Evolutionary conservation across 768 basidiomycete species (phyloP).

Genomic region (Saitozyma podzolica): DNA sequence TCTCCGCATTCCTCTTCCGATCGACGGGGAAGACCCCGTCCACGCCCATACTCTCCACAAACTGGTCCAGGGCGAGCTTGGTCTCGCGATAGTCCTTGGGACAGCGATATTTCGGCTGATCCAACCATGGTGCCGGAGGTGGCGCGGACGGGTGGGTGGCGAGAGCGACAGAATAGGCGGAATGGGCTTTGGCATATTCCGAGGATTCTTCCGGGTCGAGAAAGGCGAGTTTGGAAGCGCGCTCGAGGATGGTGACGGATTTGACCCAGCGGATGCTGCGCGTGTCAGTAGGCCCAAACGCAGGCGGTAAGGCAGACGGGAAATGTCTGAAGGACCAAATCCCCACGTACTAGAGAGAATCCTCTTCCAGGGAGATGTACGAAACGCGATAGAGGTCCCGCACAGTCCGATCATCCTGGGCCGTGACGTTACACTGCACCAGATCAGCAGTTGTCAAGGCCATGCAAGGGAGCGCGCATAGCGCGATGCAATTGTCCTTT

Average conservation of each 20-base stretch:
- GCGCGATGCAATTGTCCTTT: too few species aligned
- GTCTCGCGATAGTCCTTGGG: constrained; percentile 29
- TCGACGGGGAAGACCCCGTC: constrained; percentile 38
- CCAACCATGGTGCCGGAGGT: constrained; percentile 27
- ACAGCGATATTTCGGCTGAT: constrained; percentile 38
- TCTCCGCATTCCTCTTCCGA: constrained; percentile 19
- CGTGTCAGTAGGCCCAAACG: constrained; percentile 9
- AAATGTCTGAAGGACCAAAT: background rate
- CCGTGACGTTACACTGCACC: constrained; percentile 27
- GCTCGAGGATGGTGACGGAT: constrained; percentile 26
- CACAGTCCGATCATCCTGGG: constrained; percentile 33
- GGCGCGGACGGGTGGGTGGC: constrained; percentile 7
- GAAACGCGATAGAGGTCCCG: constrained; percentile 30
- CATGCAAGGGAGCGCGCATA: too few species aligned
- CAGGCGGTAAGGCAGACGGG: too few species aligned
- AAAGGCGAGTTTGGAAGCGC: constrained; percentile 41
- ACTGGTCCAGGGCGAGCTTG: constrained; percentile 31
- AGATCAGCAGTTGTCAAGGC: background rate
- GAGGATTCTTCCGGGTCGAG: constrained; percentile 31
- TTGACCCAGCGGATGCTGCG: constrained; percentile 31
- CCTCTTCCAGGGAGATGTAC: constrained; percentile 20
- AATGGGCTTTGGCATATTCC: constrained; percentile 32
- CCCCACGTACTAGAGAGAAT: constrained; percentile 29
- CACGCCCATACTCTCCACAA: constrained; percentile 23
- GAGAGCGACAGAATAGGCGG: constrained; percentile 8